Evolutionary conservation across 2,329 filamentous ascomycete species (phyloP).

Genomic region (Metarhizium humberi): DNA sequence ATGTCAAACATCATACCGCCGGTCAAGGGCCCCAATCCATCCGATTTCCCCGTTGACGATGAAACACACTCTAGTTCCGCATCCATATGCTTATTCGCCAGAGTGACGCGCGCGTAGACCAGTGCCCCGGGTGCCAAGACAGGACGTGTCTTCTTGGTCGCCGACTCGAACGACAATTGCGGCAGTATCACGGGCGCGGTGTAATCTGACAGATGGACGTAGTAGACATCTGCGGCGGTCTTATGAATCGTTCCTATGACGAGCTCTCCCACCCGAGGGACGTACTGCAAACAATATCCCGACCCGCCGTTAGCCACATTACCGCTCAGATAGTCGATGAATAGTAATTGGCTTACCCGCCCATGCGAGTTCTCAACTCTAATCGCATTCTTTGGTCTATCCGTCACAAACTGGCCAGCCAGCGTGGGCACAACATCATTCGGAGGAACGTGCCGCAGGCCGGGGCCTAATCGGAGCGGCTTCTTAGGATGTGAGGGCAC

Average conservation of each 20-base stretch:
- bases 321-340: background rate
- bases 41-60: conserved; percentile 74
- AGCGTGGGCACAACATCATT: conserved; percentile 60
- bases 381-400: conserved; percentile 65
- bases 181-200: conserved; percentile 61
- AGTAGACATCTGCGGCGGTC: conserved; percentile 67
- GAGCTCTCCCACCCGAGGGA: conserved; percentile 70
- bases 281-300: conserved; percentile 48
- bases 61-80: conserved; percentile 87
- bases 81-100: conserved; percentile 75
- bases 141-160: conserved; percentile 84
- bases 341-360: conserved; percentile 37
- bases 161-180: conserved; percentile 86
- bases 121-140: conserved; percentile 64
- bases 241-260: conserved; percentile 81
- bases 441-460: conserved; percentile 74
- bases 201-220: conserved; percentile 64
- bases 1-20: conserved; percentile 83
- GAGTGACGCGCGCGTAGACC: conserved; percentile 78
- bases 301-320: background rate
- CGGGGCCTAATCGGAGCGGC: conserved; percentile 73
- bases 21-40: conserved; percentile 74
- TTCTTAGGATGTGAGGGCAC: conserved; percentile 61
- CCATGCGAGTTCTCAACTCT: conserved; percentile 67
- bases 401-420: conserved; percentile 56